These are phyloP conservation scores for Madurella mycetomatis DNA, from an alignment of 2,329 filamentous ascomycete genomes.

Conservation along the genomic window DNA sequence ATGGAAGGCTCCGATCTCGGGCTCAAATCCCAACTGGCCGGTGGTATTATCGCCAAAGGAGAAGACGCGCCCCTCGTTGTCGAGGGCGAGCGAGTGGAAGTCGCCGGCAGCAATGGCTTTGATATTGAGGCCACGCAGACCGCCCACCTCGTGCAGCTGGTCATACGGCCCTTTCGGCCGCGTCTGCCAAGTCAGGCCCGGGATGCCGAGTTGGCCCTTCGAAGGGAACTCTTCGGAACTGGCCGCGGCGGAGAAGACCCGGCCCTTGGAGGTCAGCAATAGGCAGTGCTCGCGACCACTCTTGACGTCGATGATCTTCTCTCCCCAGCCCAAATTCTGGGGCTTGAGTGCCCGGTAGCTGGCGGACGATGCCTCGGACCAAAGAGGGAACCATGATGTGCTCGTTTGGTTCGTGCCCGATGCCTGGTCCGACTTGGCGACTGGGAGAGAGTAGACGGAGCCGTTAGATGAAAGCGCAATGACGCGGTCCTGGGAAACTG, in stretches of 20 bases:
- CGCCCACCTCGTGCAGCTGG: constrained; percentile 71
- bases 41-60: constrained; percentile 86
- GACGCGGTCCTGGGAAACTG: constrained; percentile 77
- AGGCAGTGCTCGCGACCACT: constrained; percentile 83
- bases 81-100: constrained; percentile 75
- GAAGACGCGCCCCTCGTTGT: constrained; percentile 72
- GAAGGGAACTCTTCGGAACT: constrained; percentile 73
- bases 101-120: constrained; percentile 77
- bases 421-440: constrained; percentile 66
- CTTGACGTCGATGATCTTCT: constrained; percentile 69
- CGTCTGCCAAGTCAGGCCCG: constrained; percentile 74
- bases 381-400: constrained; percentile 68
- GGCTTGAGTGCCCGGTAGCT: constrained; percentile 73
- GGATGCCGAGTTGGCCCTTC: constrained; percentile 81
- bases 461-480: constrained; percentile 72
- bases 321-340: constrained; percentile 57
- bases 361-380: constrained; percentile 47
- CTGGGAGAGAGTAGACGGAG: constrained; percentile 78
- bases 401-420: constrained; percentile 50
- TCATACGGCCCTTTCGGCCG: constrained; percentile 76
- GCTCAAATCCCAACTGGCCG: constrained; percentile 86
- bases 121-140: constrained; percentile 66
- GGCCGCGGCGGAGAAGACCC: constrained; percentile 83
- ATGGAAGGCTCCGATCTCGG: constrained; percentile 54
- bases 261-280: constrained; percentile 76